Evolutionary conservation across 2,329 filamentous ascomycete species (phyloP).

Genomic region (Ophiostoma sp.): DNA sequence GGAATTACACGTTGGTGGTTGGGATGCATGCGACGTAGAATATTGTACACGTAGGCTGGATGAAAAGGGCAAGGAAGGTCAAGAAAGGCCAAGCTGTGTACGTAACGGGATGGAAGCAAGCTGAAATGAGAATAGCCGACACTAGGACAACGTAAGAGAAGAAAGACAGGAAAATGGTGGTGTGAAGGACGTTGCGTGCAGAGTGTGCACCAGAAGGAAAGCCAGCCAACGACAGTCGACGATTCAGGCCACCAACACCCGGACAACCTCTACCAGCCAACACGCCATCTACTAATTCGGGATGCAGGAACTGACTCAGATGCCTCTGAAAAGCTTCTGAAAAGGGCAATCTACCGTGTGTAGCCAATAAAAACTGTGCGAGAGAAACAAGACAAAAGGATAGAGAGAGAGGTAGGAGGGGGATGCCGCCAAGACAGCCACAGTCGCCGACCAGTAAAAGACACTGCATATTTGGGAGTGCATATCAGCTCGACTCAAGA

Average conservation of each 20-base stretch:
- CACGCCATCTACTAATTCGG: neutral
- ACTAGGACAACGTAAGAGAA: too few species aligned
- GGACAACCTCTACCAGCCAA: neutral
- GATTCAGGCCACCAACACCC: neutral
- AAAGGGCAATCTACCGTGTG: neutral
- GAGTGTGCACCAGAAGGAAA: neutral
- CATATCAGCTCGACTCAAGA: neutral
- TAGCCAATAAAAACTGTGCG: neutral
- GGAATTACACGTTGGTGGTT: conserved; percentile 2
- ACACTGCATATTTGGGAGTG: neutral
- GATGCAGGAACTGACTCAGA: neutral
- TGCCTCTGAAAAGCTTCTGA: neutral
- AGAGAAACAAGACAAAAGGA: too few species aligned
- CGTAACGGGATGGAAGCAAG: neutral
- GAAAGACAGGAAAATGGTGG: neutral
- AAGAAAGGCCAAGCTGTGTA: neutral
- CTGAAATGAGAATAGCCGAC: too few species aligned
- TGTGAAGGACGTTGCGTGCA: neutral
- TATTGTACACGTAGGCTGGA: conserved; percentile 13
- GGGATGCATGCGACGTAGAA: conserved; percentile 11
- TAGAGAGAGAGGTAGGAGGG: too few species aligned
- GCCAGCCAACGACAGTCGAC: neutral
- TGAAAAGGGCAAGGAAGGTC: conserved; percentile 4
- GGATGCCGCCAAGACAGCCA: neutral
- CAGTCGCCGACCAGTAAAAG: conserved; percentile 1